Evolutionary conservation across 2,329 filamentous ascomycete genomes (phyloP).

Genomic region (Huntiella savannae): DNA sequence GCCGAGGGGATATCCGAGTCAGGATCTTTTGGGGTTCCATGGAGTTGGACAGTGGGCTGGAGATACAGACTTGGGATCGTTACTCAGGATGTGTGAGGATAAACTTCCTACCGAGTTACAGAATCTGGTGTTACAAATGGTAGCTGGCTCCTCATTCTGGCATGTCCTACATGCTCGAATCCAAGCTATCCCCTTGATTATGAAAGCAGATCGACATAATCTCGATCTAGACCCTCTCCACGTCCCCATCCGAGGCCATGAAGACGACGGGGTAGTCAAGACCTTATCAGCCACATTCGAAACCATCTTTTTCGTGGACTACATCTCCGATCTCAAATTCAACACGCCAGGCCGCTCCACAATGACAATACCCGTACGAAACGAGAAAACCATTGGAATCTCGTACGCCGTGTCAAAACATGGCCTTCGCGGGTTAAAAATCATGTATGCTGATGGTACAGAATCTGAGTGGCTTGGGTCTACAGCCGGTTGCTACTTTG

Average conservation of each 20-base stretch:
- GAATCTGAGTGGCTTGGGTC: conserved; percentile 8
- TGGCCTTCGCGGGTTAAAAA: conserved; percentile 8
- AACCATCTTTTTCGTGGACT: conserved; percentile 10
- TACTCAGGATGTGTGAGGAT: conserved; percentile 1
- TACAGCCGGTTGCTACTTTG: conserved; percentile 9
- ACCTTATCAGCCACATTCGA: conserved; percentile 6
- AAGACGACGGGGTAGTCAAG: not conserved
- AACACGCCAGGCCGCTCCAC: not conserved
- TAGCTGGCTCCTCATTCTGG: conserved; percentile 5
- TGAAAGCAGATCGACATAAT: conserved; percentile 8
- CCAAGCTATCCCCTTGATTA: conserved; percentile 8
- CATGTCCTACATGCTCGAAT: conserved; percentile 7
- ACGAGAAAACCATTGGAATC: conserved; percentile 3
- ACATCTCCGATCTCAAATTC: conserved; percentile 7
- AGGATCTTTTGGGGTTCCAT: conserved; percentile 7
- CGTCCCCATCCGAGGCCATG: conserved; percentile 1
- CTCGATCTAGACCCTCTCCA: conserved; percentile 5
- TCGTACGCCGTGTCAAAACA: conserved; percentile 10
- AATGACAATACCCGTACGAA: not conserved
- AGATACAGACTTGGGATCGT: conserved; percentile 1
- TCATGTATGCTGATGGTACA: conserved; percentile 9
- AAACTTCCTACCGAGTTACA: conserved; percentile 9
- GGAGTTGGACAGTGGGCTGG: not conserved
- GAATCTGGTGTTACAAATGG: not conserved
- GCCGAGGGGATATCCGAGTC: conserved; percentile 6